Base-by-base conservation (phyloP, 441 rosid genomes). In the Erodium trifolium region DNA sequence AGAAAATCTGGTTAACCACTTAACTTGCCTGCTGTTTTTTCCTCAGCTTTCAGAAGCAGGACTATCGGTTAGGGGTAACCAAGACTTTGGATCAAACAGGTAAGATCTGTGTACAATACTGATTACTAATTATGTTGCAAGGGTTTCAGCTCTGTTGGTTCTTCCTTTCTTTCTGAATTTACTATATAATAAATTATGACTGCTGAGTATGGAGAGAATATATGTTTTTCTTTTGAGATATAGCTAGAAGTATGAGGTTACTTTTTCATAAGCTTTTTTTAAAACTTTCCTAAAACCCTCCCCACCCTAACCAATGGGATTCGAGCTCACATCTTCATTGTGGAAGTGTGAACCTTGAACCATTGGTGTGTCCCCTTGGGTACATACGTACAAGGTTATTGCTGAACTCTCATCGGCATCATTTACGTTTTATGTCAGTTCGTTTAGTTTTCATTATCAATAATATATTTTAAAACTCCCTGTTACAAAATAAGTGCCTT, bases 41-140 rank as follows among this genome's bases (percentile, higher is more conserved):
- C 78, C 41, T 67, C 83, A 94, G 99, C 92, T 86, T 75, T 75
- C 84, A 19, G 99, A 94, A 79, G 89, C 92, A 14, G 99, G 99
- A 11, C 87, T 94, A 37, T 78, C 89, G 5, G 82, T 94, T 51
- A 87, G 93, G 84, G 82, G 73, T 45, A 85, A 86, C 65, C 91
- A 86, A 77, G 96, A 93, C 37, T 86, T 85, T 76, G 88, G 89
- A 81, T 85, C 95, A 68, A 88, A 94, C 72, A 88, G 97, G 98
- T 93, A 83, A 49, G 47, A 18, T 5, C 2, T n/a, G 57, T 59
- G 1, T 71, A 67, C 66, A 35, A 31, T 64, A 47, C 60, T 70
- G 4, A 64, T 63, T 17, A 13, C 71, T 53, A 35, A 70, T 65
- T 75, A 64, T 37, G 29, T 37, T 57, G 39, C 4, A 16, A 63